Conservation (phyloP, 768 basidiomycete genomes). For the Trametes cingulata region DNA sequence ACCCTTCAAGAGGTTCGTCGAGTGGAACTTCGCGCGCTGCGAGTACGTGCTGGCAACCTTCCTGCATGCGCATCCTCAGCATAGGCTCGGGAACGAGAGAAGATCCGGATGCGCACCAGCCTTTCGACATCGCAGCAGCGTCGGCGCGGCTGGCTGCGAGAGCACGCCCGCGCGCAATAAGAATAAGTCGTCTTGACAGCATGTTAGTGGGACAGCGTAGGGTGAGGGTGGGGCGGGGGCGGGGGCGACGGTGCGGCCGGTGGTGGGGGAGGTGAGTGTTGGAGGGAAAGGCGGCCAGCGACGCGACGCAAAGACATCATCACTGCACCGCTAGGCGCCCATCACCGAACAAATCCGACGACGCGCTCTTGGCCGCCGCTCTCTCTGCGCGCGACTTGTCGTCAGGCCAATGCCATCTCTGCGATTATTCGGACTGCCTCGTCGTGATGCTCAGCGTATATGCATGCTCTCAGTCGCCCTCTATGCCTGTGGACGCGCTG, state of each 20-base stretch:
- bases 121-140: slow-evolving; percentile 42
- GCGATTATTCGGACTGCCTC: background rate
- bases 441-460: background rate
- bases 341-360: slow-evolving; percentile 24
- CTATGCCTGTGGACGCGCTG: background rate
- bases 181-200: slow-evolving; percentile 71
- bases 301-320: slow-evolving; percentile 19
- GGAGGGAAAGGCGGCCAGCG: slow-evolving; percentile 18
- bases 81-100: slow-evolving; percentile 11
- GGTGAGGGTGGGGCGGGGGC: background rate
- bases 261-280: slow-evolving; percentile 2
- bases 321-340: slow-evolving; percentile 17
- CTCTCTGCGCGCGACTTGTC: background rate
- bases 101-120: slow-evolving; percentile 42
- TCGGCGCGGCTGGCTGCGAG: slow-evolving; percentile 38
- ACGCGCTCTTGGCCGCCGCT: background rate
- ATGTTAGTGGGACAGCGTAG: slow-evolving; percentile 39
- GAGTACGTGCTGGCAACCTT: slow-evolving; percentile 46
- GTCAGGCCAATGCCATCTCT: slow-evolving; percentile 9
- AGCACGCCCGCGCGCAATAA: slow-evolving; percentile 61
- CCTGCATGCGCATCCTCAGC: slow-evolving; percentile 37
- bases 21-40: slow-evolving; percentile 65
- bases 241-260: slow-evolving; percentile 3
- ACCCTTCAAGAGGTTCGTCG: slow-evolving; percentile 72
- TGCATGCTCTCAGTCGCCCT: background rate